Evolutionary conservation across 352 stramenopile genomes (phyloP), one percentile per base, ranked within the genome.

Genomic region (Phytopythium boreale): DNA sequence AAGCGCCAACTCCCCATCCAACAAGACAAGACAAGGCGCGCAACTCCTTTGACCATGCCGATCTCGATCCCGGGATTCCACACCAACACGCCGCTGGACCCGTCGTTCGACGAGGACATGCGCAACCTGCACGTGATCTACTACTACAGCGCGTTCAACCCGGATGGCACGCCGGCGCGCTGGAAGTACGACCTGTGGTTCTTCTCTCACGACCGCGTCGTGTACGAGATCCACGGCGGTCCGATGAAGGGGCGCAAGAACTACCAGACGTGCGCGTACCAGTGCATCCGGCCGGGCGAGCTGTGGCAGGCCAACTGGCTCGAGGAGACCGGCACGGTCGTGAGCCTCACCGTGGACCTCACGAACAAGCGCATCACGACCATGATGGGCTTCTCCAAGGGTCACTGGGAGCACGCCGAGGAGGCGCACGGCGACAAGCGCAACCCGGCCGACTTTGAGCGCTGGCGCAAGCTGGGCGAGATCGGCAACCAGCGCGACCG

Each of bases 111-210:
- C 46, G 46, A 59, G 19, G 67, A 72, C 58, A 72, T 72, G 52
- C 66, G 66, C 29, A 44, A 72, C 57, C 39, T 68, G 26, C 66
- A 72, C 51, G 29, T 72, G 9, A 56, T 72, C 51, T 72, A 72
- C 49, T 64, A 72, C 63, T 72, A 72, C 58, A 50, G 66, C 41
- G 62, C 62, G 26, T 36, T 66, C 20, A 63, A 43, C 43, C 52
- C 61, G n/a, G 51, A 69, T 47, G 67, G 67, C 47, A 72, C 56
- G 24, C 67, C 67, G 51, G 27, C 64, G 39, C 68, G 63, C 56
- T 72, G 67, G 67, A 64, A 64, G 27, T 72, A 72, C 63, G 67
- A 72, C 41, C 64, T 72, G 62, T 72, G 63, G 62, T 72, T 72
- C 62, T 69, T 67, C 62, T 69, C 67, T 44, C 57, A 72, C 57